phyloP scores from a whole-genome alignment of 1,139 yeast species.

The Pichia sp. region DNA sequence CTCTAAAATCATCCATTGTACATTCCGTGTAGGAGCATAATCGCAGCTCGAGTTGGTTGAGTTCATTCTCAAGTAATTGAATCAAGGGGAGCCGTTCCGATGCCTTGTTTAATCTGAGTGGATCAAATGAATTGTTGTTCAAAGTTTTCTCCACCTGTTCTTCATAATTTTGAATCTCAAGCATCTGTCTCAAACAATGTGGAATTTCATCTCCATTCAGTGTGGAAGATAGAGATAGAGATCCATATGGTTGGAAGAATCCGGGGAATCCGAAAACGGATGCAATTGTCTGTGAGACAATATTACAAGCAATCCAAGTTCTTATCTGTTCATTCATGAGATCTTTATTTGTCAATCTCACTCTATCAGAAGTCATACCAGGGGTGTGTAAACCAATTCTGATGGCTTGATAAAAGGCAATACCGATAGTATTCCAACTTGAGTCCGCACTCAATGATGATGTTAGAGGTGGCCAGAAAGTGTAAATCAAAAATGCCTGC shows the following conservation, averaged over 20 bases:
- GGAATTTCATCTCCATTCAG: slow-evolving; percentile 40
- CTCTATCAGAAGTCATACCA: slow-evolving; percentile 47
- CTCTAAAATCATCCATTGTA: slow-evolving; percentile 57
- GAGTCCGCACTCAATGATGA: slow-evolving; percentile 93
- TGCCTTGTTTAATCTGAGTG: slow-evolving; percentile 58
- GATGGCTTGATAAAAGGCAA: slow-evolving; percentile 86
- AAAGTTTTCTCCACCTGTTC: slow-evolving; percentile 77
- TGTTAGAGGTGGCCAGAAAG: slow-evolving; percentile 94
- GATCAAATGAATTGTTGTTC: slow-evolving; percentile 64
- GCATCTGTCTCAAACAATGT: slow-evolving; percentile 57
- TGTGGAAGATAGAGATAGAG: slow-evolving; percentile 49
- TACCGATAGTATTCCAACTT: slow-evolving; percentile 90
- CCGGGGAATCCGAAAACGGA: slow-evolving; percentile 94
- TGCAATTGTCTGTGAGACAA: slow-evolving; percentile 84
- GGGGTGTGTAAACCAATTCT: slow-evolving; percentile 85
- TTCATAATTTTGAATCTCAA: slow-evolving; percentile 77
- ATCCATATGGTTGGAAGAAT: slow-evolving; percentile 75
- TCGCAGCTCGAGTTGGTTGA: slow-evolving; percentile 66
- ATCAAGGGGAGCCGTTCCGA: slow-evolving; percentile 68
- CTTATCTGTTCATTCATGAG: slow-evolving; percentile 69
- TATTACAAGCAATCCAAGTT: slow-evolving; percentile 92
- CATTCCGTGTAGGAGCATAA: slow-evolving; percentile 28
- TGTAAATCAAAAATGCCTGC: slow-evolving; percentile 81
- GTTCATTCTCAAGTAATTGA: slow-evolving; percentile 59
- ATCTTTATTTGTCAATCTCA: slow-evolving; percentile 29